These are phyloP conservation scores for Leptodermis oblonga DNA, from an alignment of 257 asterid species.

Conservation along the genomic window DNA sequence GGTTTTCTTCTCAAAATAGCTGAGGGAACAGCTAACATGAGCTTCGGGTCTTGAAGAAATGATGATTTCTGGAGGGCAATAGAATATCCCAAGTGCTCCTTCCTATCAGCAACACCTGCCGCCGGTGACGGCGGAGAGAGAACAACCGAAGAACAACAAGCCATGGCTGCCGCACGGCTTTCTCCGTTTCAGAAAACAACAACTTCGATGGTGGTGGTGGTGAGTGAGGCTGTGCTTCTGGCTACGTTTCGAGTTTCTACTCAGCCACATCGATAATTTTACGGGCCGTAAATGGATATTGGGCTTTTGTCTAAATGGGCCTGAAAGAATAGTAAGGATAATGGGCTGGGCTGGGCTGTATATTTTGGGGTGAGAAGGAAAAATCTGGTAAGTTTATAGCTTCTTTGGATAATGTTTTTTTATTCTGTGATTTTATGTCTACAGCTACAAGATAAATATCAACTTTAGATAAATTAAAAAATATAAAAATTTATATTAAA, in stretches of 20 bases:
- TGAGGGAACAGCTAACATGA: slow-evolving; percentile 31
- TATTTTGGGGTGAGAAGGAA: too few species aligned
- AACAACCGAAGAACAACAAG: slow-evolving; percentile 42
- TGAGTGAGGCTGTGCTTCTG: background rate
- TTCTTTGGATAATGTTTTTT: too few species aligned
- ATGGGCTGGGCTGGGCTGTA: background rate
- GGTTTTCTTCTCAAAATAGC: slow-evolving; percentile 18
- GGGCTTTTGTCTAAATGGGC: background rate
- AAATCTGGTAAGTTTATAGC: too few species aligned
- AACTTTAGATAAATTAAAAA: too few species aligned
- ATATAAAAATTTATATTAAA: too few species aligned
- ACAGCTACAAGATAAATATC: too few species aligned
- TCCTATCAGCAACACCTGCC: slow-evolving; percentile 25
- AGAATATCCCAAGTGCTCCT: slow-evolving; percentile 30
- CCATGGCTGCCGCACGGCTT: slow-evolving; percentile 35
- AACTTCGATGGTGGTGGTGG: slow-evolving; percentile 5
- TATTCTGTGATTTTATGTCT: too few species aligned
- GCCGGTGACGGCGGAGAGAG: slow-evolving; percentile 51
- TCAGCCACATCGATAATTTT: background rate
- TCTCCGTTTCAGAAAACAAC: background rate
- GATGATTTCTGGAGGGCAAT: slow-evolving; percentile 26
- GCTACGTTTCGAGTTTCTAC: background rate
- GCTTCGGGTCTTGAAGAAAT: slow-evolving; percentile 40
- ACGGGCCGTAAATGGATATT: too few species aligned
- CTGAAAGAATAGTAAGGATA: background rate